These are phyloP conservation scores for Rhizophora apiculata DNA, from an alignment of 345 rosid species.

Conservation along the genomic window DNA sequence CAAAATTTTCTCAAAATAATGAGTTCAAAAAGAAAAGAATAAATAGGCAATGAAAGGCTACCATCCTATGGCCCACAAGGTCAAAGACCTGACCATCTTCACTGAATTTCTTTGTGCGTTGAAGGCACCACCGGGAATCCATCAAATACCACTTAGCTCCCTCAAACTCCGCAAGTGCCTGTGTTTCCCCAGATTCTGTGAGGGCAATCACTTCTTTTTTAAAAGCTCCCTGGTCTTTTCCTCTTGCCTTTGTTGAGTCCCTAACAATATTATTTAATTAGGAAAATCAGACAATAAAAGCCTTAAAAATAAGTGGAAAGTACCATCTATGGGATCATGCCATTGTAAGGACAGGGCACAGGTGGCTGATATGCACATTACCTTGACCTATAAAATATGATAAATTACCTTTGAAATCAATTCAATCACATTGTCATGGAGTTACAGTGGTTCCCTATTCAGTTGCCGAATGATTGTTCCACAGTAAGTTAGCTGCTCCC, in stretches of 20 bases:
- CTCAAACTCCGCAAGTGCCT: constrained; percentile 52
- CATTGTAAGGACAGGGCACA: no score
- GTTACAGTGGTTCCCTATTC: no score
- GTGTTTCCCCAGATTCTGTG: constrained; percentile 51
- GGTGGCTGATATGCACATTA: no score
- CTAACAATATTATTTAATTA: constrained; percentile 24
- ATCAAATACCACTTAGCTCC: constrained; percentile 62
- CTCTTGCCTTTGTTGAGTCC: constrained; percentile 37
- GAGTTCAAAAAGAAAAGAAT: constrained; percentile 1
- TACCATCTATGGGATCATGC: no score
- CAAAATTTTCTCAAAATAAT: no score
- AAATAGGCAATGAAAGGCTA: constrained; percentile 28
- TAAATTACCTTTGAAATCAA: no score
- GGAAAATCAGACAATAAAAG: no score
- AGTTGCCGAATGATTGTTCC: no score
- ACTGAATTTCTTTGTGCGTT: constrained; percentile 26
- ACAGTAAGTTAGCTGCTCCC: no score
- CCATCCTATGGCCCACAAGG: constrained; percentile 60
- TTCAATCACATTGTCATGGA: no score
- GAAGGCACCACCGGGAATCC: constrained; percentile 65
- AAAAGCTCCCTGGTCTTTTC: constrained; percentile 20
- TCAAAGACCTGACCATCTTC: constrained; percentile 57
- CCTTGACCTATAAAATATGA: no score
- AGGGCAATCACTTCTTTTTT: constrained; percentile 66
- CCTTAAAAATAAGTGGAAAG: no score